A percentile compares a stretch with the other conserved stretches of the same genome.
These are phyloP conservation scores for Xerocomellus intermedius DNA, from an alignment of 768 basidiomycete species.

Conservation along the genomic window DNA sequence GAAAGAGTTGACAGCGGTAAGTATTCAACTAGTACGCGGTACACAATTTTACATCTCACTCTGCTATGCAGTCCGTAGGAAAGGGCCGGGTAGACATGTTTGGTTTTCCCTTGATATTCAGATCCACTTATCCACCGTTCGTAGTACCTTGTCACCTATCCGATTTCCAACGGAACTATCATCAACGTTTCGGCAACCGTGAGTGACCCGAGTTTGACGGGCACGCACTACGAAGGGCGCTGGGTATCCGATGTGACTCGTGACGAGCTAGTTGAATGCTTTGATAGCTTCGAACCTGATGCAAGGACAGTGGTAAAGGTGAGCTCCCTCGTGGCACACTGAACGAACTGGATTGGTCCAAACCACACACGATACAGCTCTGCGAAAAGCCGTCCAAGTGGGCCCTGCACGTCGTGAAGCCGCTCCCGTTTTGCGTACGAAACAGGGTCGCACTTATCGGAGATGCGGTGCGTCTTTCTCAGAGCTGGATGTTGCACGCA, in stretches of 20 bases:
- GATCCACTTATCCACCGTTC: not conserved
- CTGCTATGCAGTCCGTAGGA: conserved; percentile 11
- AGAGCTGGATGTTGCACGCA: no score
- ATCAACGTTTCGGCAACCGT: conserved; percentile 38
- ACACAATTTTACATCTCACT: conserved; percentile 5
- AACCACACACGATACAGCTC: conserved; percentile 22
- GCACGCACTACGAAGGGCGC: conserved; percentile 31
- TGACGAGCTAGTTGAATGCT: no score
- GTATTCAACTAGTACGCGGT: not conserved
- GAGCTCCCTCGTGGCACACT: no score
- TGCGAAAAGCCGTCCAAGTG: conserved; percentile 40
- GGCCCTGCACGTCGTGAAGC: no score
- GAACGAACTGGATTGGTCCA: not conserved
- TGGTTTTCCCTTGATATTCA: no score
- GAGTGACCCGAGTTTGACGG: conserved; percentile 28
- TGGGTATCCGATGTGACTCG: conserved; percentile 23
- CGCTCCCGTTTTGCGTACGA: no score
- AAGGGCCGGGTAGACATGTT: conserved; percentile 5
- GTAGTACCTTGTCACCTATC: conserved; percentile 42
- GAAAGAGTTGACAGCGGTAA: conserved; percentile 18
- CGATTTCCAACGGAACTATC: conserved; percentile 35
- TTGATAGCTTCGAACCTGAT: no score
- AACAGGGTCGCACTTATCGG: no score
- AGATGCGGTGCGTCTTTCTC: no score
- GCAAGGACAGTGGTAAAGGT: conserved; percentile 3